Conservation (phyloP, 2,329 filamentous ascomycete genomes). For the Sclerotinia nivalis region DNA sequence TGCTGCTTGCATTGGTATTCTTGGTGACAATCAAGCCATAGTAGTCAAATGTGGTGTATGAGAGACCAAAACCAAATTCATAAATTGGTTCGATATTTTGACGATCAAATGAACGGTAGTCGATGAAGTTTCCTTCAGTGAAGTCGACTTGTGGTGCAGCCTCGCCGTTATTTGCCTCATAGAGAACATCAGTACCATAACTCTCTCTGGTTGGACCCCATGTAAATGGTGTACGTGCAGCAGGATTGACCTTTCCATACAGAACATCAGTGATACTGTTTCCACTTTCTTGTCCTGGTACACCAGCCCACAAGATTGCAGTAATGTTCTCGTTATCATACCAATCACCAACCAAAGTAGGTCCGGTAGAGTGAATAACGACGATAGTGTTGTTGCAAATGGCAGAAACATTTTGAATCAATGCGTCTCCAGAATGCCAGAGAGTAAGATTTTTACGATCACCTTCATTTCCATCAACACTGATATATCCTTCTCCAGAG, state of each 20-base stretch:
- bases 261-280: constrained; percentile 80
- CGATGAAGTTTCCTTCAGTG: constrained; percentile 76
- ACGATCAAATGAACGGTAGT: constrained; percentile 74
- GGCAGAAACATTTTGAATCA: constrained; percentile 79
- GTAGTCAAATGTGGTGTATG: constrained; percentile 78
- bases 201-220: constrained; percentile 62
- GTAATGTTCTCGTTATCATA: constrained; percentile 76
- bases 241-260: constrained; percentile 77
- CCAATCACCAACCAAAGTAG: constrained; percentile 75
- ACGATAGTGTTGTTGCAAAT: constrained; percentile 88
- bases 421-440: constrained; percentile 77
- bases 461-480: constrained; percentile 77
- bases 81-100: constrained; percentile 66
- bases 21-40: constrained; percentile 57
- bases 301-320: constrained; percentile 78
- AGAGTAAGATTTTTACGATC: constrained; percentile 92
- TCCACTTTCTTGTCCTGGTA: constrained; percentile 82
- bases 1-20: constrained; percentile 25
- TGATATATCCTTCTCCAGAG: constrained; percentile 84
- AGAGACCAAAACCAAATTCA: constrained; percentile 79
- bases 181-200: constrained; percentile 48
- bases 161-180: constrained; percentile 65
- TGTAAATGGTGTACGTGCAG: constrained; percentile 77
- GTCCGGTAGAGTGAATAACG: constrained; percentile 81
- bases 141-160: constrained; percentile 72